phyloP scores from a whole-genome alignment of 2,329 filamentous ascomycete species.

The Pestalotiopsis sp. region DNA sequence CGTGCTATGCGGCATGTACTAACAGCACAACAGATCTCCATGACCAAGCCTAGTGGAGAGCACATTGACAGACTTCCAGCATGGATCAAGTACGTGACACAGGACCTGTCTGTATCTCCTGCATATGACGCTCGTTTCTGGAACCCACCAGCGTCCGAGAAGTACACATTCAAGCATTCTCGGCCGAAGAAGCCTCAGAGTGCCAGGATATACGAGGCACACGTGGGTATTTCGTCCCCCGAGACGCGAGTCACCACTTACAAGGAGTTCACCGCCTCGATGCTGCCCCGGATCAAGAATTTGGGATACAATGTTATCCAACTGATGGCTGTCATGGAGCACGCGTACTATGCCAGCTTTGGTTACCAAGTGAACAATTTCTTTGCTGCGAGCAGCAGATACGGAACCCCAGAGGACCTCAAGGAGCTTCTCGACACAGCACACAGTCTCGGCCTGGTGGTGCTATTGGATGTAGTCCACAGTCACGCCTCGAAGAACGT shows the following conservation, averaged over 20 bases:
- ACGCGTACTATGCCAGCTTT: constrained; percentile 98
- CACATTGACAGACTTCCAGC: constrained; percentile 86
- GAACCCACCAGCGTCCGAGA: constrained; percentile 81
- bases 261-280: constrained; percentile 93
- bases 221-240: constrained; percentile 94
- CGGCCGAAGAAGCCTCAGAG: constrained; percentile 83
- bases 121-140: constrained; percentile 96
- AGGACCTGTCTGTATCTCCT: constrained; percentile 86
- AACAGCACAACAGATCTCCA: constrained; percentile 69
- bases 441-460: constrained; percentile 85
- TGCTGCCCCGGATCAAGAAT: constrained; percentile 86
- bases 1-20: not conserved
- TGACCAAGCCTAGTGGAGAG: constrained; percentile 78
- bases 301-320: constrained; percentile 98
- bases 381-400: constrained; percentile 95
- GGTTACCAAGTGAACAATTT: constrained; percentile 99
- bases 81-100: constrained; percentile 97
- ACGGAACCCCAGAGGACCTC: constrained; percentile 89
- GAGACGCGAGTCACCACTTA: constrained; percentile 89
- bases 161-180: constrained; percentile 82
- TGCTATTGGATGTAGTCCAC: constrained; percentile 94
- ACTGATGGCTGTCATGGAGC: constrained; percentile 98
- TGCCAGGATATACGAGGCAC: constrained; percentile 96
- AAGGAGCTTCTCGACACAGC: constrained; percentile 97
- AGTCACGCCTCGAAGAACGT: constrained; percentile 99